Conservation (phyloP, 2,329 filamentous ascomycete species). For the Ophiostoma sp. region DNA sequence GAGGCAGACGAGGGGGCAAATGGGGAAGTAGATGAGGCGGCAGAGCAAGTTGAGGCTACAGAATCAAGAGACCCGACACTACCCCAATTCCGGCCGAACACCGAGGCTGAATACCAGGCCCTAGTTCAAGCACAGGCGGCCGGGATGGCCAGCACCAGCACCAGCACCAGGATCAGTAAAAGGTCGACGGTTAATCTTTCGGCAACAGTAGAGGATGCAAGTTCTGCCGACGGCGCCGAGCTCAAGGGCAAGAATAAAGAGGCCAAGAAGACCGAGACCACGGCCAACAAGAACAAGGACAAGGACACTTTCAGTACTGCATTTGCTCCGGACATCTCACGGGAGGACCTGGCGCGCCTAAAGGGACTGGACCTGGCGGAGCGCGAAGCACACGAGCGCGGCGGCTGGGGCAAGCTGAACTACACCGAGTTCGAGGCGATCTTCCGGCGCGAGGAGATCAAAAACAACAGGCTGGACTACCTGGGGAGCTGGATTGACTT, state of each 20-base stretch:
- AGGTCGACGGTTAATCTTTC: not conserved
- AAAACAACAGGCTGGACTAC: conserved; percentile 65
- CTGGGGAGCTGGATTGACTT: conserved; percentile 88
- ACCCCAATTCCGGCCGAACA: conserved; percentile 64
- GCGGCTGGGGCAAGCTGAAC: conserved; percentile 73
- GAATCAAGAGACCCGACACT: conserved; percentile 55
- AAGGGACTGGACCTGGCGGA: conserved; percentile 60
- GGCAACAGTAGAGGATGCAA: not conserved
- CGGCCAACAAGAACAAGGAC: conserved; percentile 3
- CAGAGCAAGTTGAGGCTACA: not conserved
- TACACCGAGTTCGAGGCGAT: conserved; percentile 74
- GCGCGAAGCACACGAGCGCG: conserved; percentile 61
- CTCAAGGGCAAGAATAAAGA: not conserved
- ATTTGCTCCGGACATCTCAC: conserved; percentile 28
- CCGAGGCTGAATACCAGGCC: conserved; percentile 25
- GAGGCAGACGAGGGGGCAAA: not conserved
- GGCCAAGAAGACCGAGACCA: conserved; percentile 12
- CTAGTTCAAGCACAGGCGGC: not conserved
- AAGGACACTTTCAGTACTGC: not conserved
- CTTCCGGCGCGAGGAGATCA: conserved; percentile 62
- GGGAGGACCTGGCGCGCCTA: conserved; percentile 42
- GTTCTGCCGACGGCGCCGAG: not conserved
- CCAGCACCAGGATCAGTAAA: not conserved
- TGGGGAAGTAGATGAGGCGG: not conserved
- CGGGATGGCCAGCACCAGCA: not conserved